Evolutionary conservation across 2,329 filamentous ascomycete genomes (phyloP), one percentile per base, ranked within the genome.

Genomic region (Xylaria digitata): DNA sequence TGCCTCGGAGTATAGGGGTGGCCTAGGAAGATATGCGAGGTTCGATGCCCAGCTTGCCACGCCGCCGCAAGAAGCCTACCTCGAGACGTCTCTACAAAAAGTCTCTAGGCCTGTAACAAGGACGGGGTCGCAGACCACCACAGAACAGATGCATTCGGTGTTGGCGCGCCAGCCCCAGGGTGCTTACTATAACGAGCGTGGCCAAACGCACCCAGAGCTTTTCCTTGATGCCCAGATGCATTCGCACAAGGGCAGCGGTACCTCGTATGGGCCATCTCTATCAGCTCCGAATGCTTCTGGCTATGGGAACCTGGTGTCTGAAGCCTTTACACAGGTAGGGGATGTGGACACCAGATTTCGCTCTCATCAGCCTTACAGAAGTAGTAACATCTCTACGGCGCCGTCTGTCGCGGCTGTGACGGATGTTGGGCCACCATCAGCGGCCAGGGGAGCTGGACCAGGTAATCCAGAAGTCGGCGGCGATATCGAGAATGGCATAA

Each of bases 1-100:
- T 78, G 95, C 95, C 6, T 95, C 92, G 0, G 94, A 97, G 77
- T 98, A 98, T 78, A 85, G 87, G 60, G 94, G 93, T 3, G 95
- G 95, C 0, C 81, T 90, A 26, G 87, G 88, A 70, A 89, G 88
- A 69, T 97, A 97, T 79, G 85, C 89, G 26, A 83, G 83, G 5
- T 77, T 87, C 34, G 83, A 83, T 62, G 80, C 80, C 56, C 79
- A 81, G 21, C 62, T 65, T n/a, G 66, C 63, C 19, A 73, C 72
- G 30, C 76, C 75, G 30, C 74, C 74, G 6, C 74, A 71, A 30
- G 76, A 76, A 68, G 40, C 70, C 1, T 73, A 76, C 30, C 52
- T 75, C 11, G 75, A 75, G 30, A 52, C 72, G n/a, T 70, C 71
- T 21, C 69, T 75, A 42, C 76, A 59, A 63, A 74, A 70, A 13